These are phyloP conservation scores for Scortechinia acanthostroma DNA, from an alignment of 2,329 filamentous ascomycete species.

Conservation along the genomic window DNA sequence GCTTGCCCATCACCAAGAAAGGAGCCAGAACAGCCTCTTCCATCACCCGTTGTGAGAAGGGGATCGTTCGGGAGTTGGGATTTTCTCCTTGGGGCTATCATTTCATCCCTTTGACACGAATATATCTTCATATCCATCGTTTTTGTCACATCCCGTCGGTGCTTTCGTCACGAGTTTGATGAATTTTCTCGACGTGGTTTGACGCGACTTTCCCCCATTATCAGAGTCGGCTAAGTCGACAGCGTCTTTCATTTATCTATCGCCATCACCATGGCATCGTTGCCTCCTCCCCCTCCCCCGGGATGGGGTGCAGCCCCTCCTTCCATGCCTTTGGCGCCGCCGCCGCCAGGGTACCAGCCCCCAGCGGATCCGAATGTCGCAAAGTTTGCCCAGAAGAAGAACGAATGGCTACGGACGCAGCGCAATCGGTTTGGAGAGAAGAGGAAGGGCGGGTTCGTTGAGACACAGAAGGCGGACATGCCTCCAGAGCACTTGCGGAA, in stretches of 20 bases:
- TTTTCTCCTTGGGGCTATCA: background rate
- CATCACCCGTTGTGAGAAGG: background rate
- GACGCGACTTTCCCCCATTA: background rate
- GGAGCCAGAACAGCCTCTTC: background rate
- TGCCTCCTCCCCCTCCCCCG: slow-evolving; percentile 1
- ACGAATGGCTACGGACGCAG: slow-evolving; percentile 90
- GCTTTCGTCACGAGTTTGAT: background rate
- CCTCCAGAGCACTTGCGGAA: slow-evolving; percentile 96
- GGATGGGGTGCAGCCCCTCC: slow-evolving; percentile 35
- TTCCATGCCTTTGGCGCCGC: slow-evolving; percentile 17
- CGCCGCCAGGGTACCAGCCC: slow-evolving; percentile 79
- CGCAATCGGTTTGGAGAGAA: slow-evolving; percentile 94
- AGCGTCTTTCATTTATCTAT: no score
- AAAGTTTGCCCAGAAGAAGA: slow-evolving; percentile 98
- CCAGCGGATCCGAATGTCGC: slow-evolving; percentile 76
- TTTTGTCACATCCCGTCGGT: background rate
- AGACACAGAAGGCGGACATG: slow-evolving; percentile 98
- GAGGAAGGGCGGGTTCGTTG: slow-evolving; percentile 89
- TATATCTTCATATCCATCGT: background rate
- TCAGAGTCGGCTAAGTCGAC: no score
- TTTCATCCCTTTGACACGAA: no score
- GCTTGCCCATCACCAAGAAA: no score
- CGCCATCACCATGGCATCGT: background rate
- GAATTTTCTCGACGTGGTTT: background rate
- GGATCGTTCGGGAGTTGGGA: background rate